Evolutionary conservation across 1,284 basidiomycete genomes (phyloP), one percentile per base, ranked within the genome.

Genomic region (Inonotus hispidus): DNA sequence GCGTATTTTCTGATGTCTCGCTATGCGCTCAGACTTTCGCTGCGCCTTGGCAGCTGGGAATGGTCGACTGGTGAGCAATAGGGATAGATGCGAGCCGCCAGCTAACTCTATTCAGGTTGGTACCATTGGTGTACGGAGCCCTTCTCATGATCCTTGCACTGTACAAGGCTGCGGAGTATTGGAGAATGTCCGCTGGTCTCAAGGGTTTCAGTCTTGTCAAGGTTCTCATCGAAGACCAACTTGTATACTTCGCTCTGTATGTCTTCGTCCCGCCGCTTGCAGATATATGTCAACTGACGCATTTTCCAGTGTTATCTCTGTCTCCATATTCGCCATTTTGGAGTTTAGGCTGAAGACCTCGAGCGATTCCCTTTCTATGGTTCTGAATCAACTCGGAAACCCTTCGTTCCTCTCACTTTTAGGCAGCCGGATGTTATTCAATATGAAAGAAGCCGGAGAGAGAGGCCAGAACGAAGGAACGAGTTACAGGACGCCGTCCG

Each of bases 381-480:
- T 39, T 3, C 25, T 60, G 14, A 27, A 19, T 29, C 8, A 16
- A 35, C 21, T 55, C 11, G 52, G 38, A 14, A 43, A 38, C 21
- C 53, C 59, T 19, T 37, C 39, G 11, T 16, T 60, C 6, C 52
- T 55, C 21, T 55, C 39, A 2, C 11, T 60, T 14, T 19, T 60
- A 1, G 59, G 59, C 21, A 54, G 59, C 38, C 59, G 59, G 7
- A 45, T 60, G 53, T 32, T 60, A 3, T 21, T 60, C 59, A 53
- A 60, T 25, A 23, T 60, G 1, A 60, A 47, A 8, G 52, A 55
- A 11, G 59, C 53, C 3, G 59, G 52, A 46, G 53, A 55, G 27
- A 25, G 43, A 29, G 59, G 52, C 8, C 23, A 45, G 2, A 60
- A 60, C 21, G 59, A 43, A 19, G 59, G 59, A 32, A 60, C 59